Conservation (phyloP, 176 grass and related monocot species). For the Pontederia paniculata region DNA sequence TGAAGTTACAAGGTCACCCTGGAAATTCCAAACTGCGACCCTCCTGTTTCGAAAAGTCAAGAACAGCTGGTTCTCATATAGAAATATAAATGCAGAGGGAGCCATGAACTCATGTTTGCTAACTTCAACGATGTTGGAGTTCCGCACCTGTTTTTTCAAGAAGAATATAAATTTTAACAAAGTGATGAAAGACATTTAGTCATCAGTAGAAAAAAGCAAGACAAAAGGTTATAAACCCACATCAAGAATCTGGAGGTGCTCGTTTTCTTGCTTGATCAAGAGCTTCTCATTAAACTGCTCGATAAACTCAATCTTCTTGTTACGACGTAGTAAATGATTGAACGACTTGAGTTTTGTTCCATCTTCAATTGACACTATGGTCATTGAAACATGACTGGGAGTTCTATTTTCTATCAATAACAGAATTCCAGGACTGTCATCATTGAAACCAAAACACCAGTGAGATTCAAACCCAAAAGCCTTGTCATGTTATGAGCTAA, state of each 20-base stretch:
- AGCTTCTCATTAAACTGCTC: constrained; percentile 78
- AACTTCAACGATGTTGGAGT: constrained; percentile 50
- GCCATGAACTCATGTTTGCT: constrained; percentile 61
- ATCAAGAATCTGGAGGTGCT: constrained; percentile 68
- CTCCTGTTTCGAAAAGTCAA: constrained; percentile 60
- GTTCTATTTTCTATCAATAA: constrained; percentile 46
- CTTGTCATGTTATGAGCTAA: constrained; percentile 15
- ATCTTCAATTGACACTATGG: constrained; percentile 57
- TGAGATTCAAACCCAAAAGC: background rate
- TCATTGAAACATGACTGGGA: constrained; percentile 39
- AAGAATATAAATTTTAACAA: constrained; percentile 6
- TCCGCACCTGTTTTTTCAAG: constrained; percentile 40
- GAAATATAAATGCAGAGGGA: constrained; percentile 68
- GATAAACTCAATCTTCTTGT: constrained; percentile 64
- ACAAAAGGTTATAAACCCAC: constrained; percentile 15
- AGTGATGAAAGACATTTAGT: background rate
- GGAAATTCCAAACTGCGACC: constrained; percentile 60
- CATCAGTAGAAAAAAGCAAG: constrained; percentile 3
- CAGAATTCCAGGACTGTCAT: constrained; percentile 63
- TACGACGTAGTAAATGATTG: constrained; percentile 47
- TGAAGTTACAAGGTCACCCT: constrained; percentile 54
- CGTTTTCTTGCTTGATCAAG: constrained; percentile 65
- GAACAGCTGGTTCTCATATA: constrained; percentile 60
- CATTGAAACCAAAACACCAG: background rate
- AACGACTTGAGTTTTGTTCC: constrained; percentile 53